Evolutionary conservation across 148 eudicot genomes (phyloP).

Genomic region (Gaultheria prostrata): DNA sequence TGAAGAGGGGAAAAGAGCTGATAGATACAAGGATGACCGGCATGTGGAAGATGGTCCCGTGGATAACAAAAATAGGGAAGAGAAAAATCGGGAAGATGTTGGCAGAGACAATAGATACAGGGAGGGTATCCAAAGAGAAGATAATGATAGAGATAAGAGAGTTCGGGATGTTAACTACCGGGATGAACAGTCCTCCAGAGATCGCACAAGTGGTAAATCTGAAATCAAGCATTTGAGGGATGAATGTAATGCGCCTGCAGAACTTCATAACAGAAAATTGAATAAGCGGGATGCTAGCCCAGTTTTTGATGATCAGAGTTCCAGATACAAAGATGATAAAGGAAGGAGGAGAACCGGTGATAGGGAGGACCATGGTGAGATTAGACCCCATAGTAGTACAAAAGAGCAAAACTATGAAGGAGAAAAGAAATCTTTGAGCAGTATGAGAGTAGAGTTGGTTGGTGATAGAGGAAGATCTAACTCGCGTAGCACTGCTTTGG

Average conservation of each 20-base stretch:
- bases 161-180: conserved; percentile 35
- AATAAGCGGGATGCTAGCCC: conserved; percentile 58
- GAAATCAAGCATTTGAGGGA: conserved; percentile 59
- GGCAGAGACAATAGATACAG: conserved; percentile 45
- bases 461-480: conserved; percentile 64
- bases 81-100: conserved; percentile 28
- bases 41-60: conserved; percentile 26
- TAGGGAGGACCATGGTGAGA: conserved; percentile 57
- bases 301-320: conserved; percentile 47
- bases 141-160: conserved; percentile 38
- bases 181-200: conserved; percentile 51
- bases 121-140: conserved; percentile 50
- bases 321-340: conserved; percentile 69
- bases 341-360: conserved; percentile 59
- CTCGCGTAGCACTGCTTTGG: conserved; percentile 50
- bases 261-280: conserved; percentile 47
- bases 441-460: conserved; percentile 36
- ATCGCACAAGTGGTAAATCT: conserved; percentile 45
- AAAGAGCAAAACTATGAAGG: conserved; percentile 38
- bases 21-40: conserved; percentile 18
- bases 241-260: conserved; percentile 55
- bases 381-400: conserved; percentile 46
- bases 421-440: conserved; percentile 36
- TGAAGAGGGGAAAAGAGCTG: conserved; percentile 16
- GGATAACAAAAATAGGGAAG: conserved; percentile 33